Conservation (phyloP, 2,329 filamentous ascomycete genomes). For the Sporothrix luriei region DNA sequence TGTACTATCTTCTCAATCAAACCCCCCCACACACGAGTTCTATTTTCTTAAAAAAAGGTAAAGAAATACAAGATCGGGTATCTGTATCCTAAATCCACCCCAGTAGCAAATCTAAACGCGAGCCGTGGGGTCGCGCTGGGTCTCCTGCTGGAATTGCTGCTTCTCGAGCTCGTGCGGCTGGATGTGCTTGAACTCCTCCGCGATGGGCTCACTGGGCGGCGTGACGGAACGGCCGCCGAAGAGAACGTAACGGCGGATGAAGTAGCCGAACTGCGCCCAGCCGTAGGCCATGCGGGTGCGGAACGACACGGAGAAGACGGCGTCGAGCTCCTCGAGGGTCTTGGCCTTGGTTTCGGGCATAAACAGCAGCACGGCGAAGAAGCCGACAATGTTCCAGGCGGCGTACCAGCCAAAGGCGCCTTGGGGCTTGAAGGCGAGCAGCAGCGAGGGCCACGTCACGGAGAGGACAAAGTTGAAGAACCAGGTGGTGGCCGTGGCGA, state of each 20-base stretch:
- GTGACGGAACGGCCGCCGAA: slow-evolving; percentile 23
- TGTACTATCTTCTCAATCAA: no score
- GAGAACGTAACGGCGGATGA: slow-evolving; percentile 35
- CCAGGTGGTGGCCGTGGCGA: slow-evolving; percentile 58
- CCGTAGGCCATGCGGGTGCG: slow-evolving; percentile 37
- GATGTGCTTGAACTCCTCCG: slow-evolving; percentile 27
- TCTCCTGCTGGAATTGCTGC: slow-evolving; percentile 16
- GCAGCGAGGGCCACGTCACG: slow-evolving; percentile 53
- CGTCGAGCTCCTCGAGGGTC: slow-evolving; percentile 47
- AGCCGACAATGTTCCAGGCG: slow-evolving; percentile 53
- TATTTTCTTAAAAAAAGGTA: no score
- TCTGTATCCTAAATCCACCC: not conserved
- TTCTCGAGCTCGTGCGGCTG: slow-evolving; percentile 4
- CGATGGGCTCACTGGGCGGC: slow-evolving; percentile 28
- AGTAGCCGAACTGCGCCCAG: slow-evolving; percentile 34
- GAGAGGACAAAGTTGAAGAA: slow-evolving; percentile 49
- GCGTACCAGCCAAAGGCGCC: slow-evolving; percentile 56
- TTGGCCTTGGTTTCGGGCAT: slow-evolving; percentile 48
- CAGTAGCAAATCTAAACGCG: slow-evolving; percentile 22
- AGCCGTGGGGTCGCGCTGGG: slow-evolving; percentile 29
- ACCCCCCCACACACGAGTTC: no score
- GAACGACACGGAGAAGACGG: slow-evolving; percentile 43
- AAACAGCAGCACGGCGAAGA: slow-evolving; percentile 47
- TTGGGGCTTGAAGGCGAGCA: slow-evolving; percentile 49
- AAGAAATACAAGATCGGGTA: not conserved